Evolutionary conservation across 768 basidiomycete genomes (phyloP).

Genomic region (Coprinopsis strossmayeri): DNA sequence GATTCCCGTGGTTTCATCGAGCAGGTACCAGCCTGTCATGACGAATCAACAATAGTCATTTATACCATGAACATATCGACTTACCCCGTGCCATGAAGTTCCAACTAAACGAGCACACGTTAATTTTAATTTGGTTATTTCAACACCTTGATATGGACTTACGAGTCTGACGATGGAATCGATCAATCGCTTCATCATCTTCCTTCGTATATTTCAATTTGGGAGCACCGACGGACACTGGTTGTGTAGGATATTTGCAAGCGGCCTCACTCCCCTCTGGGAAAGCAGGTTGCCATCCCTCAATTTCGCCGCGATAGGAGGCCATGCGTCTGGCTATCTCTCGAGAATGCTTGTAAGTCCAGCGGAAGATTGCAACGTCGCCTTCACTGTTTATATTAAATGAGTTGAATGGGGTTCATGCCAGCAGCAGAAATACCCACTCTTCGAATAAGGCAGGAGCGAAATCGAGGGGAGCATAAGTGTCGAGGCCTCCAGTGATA

Average conservation of each 20-base stretch:
- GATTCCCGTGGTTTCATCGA: too few relatives aligned
- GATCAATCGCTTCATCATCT: conserved; percentile 37
- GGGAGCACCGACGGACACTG: conserved; percentile 26
- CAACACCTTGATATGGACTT: neutral
- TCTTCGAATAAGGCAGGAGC: conserved; percentile 37
- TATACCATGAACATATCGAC: conserved; percentile 23
- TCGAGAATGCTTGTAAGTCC: conserved; percentile 48
- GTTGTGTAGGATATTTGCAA: conserved; percentile 16
- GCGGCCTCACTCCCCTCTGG: conserved; percentile 27
- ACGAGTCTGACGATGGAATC: conserved; percentile 17
- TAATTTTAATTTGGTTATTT: neutral
- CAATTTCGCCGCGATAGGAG: conserved; percentile 32
- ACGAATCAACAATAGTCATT: too few relatives aligned
- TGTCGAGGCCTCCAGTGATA: conserved; percentile 34
- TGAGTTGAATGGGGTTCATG: neutral
- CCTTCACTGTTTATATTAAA: conserved; percentile 22
- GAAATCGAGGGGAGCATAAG: conserved; percentile 36
- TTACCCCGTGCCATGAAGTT: conserved; percentile 44
- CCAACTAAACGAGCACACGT: conserved; percentile 19
- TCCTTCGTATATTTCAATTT: conserved; percentile 35
- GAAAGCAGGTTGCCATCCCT: conserved; percentile 28
- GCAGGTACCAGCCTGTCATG: neutral
- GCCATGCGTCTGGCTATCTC: conserved; percentile 53
- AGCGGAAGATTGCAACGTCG: conserved; percentile 40
- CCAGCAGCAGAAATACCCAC: too few relatives aligned